Evolutionary conservation across 2,329 filamentous ascomycete species (phyloP).

Genomic region (Pseudogymnoascus sp.): DNA sequence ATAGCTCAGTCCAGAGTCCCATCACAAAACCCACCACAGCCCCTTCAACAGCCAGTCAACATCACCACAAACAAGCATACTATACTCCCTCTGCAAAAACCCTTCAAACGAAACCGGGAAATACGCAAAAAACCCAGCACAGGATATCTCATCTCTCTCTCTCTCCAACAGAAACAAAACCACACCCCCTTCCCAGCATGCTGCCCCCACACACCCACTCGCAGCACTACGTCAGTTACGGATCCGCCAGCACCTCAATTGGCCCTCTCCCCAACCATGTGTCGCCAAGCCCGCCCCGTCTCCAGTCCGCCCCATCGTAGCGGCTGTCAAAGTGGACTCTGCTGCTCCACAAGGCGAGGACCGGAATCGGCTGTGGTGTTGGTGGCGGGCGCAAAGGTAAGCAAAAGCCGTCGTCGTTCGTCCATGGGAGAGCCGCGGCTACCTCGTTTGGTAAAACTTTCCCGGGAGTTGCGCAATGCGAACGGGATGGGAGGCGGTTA

Average conservation of each 20-base stretch:
- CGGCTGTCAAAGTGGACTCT: not conserved
- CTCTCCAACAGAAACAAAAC: not conserved
- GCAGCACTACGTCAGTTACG: not conserved
- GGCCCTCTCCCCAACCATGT: not conserved
- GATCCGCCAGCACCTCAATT: not conserved
- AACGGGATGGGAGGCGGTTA: no score
- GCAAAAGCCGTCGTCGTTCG: no score
- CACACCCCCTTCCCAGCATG: not conserved
- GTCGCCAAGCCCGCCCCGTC: not conserved
- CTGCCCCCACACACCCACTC: not conserved
- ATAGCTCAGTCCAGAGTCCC: not conserved
- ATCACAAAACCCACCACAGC: not conserved
- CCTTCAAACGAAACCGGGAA: not conserved
- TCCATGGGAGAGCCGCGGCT: no score
- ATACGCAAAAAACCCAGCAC: not conserved
- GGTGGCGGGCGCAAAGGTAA: no score
- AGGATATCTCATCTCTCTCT: not conserved
- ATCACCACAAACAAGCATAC: not conserved
- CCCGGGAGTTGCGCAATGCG: no score
- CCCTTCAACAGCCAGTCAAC: not conserved
- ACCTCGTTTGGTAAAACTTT: no score
- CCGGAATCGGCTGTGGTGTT: not conserved
- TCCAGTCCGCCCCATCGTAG: not conserved
- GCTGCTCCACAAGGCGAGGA: not conserved
- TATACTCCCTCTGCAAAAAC: no score